Evolutionary conservation across 2,329 filamentous ascomycete species (phyloP).

Genomic region (Neospermospora avenae): DNA sequence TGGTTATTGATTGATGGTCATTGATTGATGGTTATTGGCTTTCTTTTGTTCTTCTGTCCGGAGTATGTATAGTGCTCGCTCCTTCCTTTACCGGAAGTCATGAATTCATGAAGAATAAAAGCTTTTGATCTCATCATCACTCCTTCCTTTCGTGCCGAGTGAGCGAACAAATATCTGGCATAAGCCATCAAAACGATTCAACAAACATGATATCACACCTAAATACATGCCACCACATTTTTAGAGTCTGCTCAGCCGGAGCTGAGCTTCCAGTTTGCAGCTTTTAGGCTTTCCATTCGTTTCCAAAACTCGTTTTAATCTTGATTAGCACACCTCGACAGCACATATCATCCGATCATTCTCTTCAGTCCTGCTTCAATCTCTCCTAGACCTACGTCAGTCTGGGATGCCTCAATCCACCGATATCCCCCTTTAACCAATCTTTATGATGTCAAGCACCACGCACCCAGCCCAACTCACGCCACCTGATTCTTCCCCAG

Average conservation of each 20-base stretch:
- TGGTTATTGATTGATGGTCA: background rate
- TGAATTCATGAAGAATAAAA: background rate
- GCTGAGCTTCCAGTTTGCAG: background rate
- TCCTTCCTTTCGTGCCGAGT: background rate
- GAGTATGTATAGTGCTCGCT: slow-evolving; percentile 6
- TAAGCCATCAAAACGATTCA: background rate
- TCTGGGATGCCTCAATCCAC: background rate
- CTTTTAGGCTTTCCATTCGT: slow-evolving; percentile 4
- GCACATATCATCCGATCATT: background rate
- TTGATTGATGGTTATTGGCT: slow-evolving; percentile 1
- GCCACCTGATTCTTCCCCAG: background rate
- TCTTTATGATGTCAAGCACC: background rate
- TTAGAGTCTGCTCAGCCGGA: background rate
- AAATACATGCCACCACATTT: background rate
- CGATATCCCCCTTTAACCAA: background rate
- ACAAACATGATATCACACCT: background rate
- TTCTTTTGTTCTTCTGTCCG: background rate
- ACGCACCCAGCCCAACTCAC: background rate
- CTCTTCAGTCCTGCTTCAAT: background rate
- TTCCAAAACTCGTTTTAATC: background rate
- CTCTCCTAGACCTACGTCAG: background rate
- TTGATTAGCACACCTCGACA: background rate
- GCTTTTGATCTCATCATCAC: background rate
- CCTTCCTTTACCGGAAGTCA: slow-evolving; percentile 3
- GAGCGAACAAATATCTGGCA: background rate